Evolutionary conservation across 305 asterid genomes (phyloP).

Genomic region (Solanum chacoense): DNA sequence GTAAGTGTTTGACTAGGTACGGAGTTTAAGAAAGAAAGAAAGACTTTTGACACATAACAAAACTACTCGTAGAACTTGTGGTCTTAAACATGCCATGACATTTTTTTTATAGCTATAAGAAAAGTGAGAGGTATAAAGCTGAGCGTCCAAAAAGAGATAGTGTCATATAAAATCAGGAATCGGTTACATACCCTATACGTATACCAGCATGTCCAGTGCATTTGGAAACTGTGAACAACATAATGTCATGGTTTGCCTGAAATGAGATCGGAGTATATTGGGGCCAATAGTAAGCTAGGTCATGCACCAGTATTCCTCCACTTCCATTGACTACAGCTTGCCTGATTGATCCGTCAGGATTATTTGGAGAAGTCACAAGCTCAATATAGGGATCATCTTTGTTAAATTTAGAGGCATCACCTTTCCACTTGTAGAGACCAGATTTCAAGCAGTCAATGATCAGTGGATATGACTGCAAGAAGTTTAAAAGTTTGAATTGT

Average conservation of each 20-base stretch:
- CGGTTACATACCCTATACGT: constrained; percentile 56
- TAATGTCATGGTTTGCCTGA: constrained; percentile 65
- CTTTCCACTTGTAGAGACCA: constrained; percentile 75
- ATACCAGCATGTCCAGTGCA: constrained; percentile 92
- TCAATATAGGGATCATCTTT: constrained; percentile 59
- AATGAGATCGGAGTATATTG: constrained; percentile 64
- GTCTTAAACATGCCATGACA: background rate
- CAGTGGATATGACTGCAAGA: constrained; percentile 71
- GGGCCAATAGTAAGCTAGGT: constrained; percentile 92
- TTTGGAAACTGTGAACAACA: constrained; percentile 86
- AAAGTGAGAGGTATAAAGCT: background rate
- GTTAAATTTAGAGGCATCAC: constrained; percentile 55
- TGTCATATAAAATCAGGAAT: background rate
- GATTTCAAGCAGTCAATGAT: constrained; percentile 71
- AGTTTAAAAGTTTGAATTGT: background rate
- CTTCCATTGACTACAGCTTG: constrained; percentile 49
- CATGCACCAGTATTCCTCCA: constrained; percentile 53
- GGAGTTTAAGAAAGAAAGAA: background rate
- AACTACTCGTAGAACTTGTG: background rate
- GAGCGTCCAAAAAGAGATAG: background rate
- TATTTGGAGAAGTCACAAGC: constrained; percentile 83
- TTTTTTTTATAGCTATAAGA: background rate
- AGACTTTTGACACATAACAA: background rate
- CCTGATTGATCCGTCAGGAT: constrained; percentile 77
- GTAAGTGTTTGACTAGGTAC: background rate